Base-by-base conservation (phyloP, 2,329 filamentous ascomycete genomes). In the Sclerotinia minor region DNA sequence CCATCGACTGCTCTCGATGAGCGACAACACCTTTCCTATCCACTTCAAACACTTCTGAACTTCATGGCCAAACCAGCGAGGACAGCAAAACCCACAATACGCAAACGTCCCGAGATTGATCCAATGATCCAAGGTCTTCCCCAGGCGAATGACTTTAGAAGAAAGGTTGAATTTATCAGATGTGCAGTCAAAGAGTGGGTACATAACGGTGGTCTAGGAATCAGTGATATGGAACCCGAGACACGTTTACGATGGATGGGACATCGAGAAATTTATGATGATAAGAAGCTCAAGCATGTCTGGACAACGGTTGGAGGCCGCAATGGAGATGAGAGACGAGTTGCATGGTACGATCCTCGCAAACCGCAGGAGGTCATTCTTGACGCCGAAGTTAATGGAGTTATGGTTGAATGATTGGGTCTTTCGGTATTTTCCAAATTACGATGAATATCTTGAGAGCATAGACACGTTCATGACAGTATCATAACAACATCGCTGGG, bases 91-190 rank as follows among this genome's bases (percentile, higher is more conserved):
- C 79, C 82, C 66, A 81, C 83, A 6, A 79, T 82, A 17, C 82
- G 85, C 32, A 83, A 82, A 70, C 83, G 86, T 5, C 86, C 87
- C 13, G 84, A 88, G 70, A 89, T 89, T 71, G 82, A 84, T 58
- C 81, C 84, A 0, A 84, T 85, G 75, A 78, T 88, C 19, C 85
- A 88, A 76, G 82, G 84, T 67, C 86, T 92, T 67, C 89, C 91
- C 0, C 83, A 85, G 26, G 88, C 89, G 52, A 94, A 94, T 76
- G 85, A 89, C 71, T 86, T 94, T 76, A 86, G 88, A 45, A 83
- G 83, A 73, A 94, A 94, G 81, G 84, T 94, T 68, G 84, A 87
- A 69, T 94, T 94, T 76, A 86, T 94, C 73, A 83, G 84, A 72
- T 79, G 83, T 64, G 84, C 92, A 21, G 83, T 92, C 15, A 84